phyloP scores from a whole-genome alignment of 129 eudicot species.

The Escallonia herrerae region DNA sequence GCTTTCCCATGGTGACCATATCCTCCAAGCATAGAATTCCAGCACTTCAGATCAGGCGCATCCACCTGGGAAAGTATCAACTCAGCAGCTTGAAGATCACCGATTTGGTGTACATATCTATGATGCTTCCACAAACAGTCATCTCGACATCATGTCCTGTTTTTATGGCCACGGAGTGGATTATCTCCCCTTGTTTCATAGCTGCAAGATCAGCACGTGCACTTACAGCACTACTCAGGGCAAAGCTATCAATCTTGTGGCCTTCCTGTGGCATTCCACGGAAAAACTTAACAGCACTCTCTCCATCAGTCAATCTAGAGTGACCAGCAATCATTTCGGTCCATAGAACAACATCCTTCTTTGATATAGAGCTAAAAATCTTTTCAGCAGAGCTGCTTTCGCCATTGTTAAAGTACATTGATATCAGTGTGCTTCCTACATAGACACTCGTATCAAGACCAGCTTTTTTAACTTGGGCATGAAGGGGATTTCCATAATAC shows the following conservation, averaged over 20 bases:
- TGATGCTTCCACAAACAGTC: conserved; percentile 58
- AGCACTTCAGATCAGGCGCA: conserved; percentile 60
- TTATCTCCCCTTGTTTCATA: conserved; percentile 62
- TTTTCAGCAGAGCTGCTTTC: conserved; percentile 46
- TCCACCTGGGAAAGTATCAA: conserved; percentile 27
- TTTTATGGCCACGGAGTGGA: conserved; percentile 58
- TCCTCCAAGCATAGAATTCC: conserved; percentile 74
- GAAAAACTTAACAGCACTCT: conserved; percentile 52
- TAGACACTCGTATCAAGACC: conserved; percentile 46
- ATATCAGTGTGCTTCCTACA: conserved; percentile 61
- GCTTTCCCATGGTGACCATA: conserved; percentile 81
- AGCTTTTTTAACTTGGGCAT: conserved; percentile 42
- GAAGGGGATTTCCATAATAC: conserved; percentile 61
- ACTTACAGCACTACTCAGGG: conserved; percentile 54
- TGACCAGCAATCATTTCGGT: conserved; percentile 83
- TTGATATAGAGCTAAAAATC: conserved; percentile 27
- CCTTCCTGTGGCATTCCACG: conserved; percentile 45
- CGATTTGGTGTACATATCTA: conserved; percentile 76
- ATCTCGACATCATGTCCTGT: conserved; percentile 46
- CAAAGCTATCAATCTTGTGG: conserved; percentile 48
- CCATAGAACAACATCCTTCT: conserved; percentile 76
- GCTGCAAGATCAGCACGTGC: conserved; percentile 82
- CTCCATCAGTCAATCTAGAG: conserved; percentile 47
- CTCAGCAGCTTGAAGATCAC: conserved; percentile 49
- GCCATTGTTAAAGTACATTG: conserved; percentile 70